Base-by-base conservation (phyloP, 78 protist species). In the Dictyostelium discoideum region DNA sequence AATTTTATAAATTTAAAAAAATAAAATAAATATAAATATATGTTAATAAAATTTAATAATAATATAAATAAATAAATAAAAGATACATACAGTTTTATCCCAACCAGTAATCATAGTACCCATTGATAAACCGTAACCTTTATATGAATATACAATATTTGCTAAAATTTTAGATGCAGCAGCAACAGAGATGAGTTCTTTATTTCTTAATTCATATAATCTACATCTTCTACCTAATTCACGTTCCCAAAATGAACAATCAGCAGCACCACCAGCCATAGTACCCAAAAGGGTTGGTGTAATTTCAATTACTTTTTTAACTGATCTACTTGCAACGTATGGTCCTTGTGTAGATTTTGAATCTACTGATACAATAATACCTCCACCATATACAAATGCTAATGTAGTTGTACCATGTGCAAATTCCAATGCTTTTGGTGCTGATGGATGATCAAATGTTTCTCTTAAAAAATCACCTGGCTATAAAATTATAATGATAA, bases 251-350 rank as follows among this genome's bases (percentile, higher is more conserved):
- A 84, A 99, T 40, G 89, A 69, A 89, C 99, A 99, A 92, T 99
- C 99, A 0, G 99, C 99, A 0, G 99, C 99, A 32, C 99, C 99
- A 26, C 99, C 99, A 48, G 99, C 99, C 99, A 99, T 99, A 29
- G 99, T 99, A 22, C 99, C 99, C 14, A 99, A 96, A n/a, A 99
- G 93, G 87, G 93, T 98, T 39, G 98, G 99, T 80, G 97, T 98
- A 92, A 99, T 99, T 92, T 98, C 99, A 76, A 99, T 97, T 24
- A 99, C 99, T 97, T 99, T 99, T 93, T 99, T 97, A 46, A 99
- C 99, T 1, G 99, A 97, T 80, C 97, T 98, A 6, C 99, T 98
- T 40, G 99, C 87, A 29, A 98, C 99, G 97, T 97, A 98, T n/a
- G 93, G 73, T 26, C 99, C 99, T 83, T 74, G 92, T 18, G 99